Evolutionary conservation across 768 basidiomycete species (phyloP).

Genomic region (Trametes cinnabarina): DNA sequence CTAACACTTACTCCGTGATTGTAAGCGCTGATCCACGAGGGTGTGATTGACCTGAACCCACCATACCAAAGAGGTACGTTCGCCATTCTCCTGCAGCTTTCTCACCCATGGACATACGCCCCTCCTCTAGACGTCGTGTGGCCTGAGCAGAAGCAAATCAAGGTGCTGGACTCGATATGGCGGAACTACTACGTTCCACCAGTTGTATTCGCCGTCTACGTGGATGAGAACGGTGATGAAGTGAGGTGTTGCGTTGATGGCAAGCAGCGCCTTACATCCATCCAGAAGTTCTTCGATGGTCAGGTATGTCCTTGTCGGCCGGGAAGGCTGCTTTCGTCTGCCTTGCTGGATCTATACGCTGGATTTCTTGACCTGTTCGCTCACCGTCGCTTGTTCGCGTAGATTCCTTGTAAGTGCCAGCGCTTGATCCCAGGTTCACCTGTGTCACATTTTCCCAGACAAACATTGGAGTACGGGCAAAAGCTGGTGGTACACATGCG

Average conservation of each 20-base stretch:
- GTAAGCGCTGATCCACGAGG: constrained; percentile 70
- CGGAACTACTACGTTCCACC: constrained; percentile 55
- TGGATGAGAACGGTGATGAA: constrained; percentile 40
- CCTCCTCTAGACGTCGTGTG: constrained; percentile 65
- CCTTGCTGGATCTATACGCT: too few species aligned
- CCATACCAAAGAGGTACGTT: constrained; percentile 67
- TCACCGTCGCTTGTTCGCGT: neutral
- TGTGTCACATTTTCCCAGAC: constrained; percentile 40
- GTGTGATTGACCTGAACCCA: constrained; percentile 67
- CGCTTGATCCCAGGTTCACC: constrained; percentile 16
- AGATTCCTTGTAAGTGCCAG: constrained; percentile 54
- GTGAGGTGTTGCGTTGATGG: constrained; percentile 51
- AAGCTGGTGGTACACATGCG: constrained; percentile 58
- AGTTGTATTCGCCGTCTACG: constrained; percentile 44
- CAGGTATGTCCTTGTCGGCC: too few species aligned
- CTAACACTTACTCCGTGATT: too few species aligned
- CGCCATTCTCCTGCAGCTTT: neutral
- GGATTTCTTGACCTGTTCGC: too few species aligned
- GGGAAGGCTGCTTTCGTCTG: too few species aligned
- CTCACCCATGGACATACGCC: neutral
- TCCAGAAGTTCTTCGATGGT: constrained; percentile 49
- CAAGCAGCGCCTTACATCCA: constrained; percentile 50
- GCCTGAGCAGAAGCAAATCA: constrained; percentile 63
- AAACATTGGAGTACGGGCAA: constrained; percentile 57
- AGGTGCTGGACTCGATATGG: constrained; percentile 50